Percentiles rank a stretch among this genome's conserved stretches.
These are phyloP conservation scores for Marasmius tenuissimus DNA, from an alignment of 1,284 basidiomycete species.

Conservation along the genomic window DNA sequence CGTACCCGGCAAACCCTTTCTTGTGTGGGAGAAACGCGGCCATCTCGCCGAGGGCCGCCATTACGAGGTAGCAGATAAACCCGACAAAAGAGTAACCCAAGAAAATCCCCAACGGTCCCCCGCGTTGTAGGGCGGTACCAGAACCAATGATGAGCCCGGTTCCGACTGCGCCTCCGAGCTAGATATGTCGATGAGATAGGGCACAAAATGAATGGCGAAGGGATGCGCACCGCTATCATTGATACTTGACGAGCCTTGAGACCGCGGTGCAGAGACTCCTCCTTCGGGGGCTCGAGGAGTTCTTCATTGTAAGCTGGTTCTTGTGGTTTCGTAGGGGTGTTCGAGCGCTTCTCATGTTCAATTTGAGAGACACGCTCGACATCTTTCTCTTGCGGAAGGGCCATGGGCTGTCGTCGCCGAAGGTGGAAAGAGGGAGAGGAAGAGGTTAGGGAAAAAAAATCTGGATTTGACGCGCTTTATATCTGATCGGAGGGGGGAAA, in stretches of 20 bases:
- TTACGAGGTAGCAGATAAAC: slow-evolving; percentile 55
- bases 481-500: too few relatives aligned
- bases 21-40: slow-evolving; percentile 55
- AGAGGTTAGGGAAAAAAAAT: too few relatives aligned
- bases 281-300: slow-evolving; percentile 37
- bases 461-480: too few relatives aligned
- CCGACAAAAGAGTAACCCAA: slow-evolving; percentile 57
- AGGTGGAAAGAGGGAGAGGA: too few relatives aligned
- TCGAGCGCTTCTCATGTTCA: too few relatives aligned
- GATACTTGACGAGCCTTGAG: slow-evolving; percentile 69
- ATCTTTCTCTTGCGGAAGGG: too few relatives aligned
- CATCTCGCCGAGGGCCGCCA: slow-evolving; percentile 53
- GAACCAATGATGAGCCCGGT: slow-evolving; percentile 81
- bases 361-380: too few relatives aligned
- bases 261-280: slow-evolving; percentile 52
- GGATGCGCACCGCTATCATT: slow-evolving; percentile 58
- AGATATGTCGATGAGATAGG: not conserved
- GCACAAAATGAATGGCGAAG: not conserved
- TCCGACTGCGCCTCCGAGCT: slow-evolving; percentile 63
- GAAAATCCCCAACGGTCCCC: slow-evolving; percentile 49
- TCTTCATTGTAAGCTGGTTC: slow-evolving; percentile 28
- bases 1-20: slow-evolving; percentile 55
- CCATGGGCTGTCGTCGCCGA: too few relatives aligned
- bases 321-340: too few relatives aligned
- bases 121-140: slow-evolving; percentile 53